Conservation (phyloP, 495 filamentous ascomycete genomes). For the Xylaria venustula region DNA sequence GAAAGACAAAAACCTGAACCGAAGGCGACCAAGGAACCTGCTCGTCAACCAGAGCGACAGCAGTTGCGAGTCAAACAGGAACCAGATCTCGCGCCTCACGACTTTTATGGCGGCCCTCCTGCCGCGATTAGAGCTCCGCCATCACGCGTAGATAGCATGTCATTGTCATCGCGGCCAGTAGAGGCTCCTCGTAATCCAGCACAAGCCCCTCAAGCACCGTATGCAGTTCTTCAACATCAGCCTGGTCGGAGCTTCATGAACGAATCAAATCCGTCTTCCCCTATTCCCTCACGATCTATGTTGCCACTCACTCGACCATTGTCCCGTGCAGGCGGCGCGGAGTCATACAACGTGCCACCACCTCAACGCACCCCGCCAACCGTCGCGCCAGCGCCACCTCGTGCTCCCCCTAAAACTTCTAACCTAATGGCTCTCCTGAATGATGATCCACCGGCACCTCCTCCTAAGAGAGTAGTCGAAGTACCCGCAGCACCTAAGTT, state of each 20-base stretch:
- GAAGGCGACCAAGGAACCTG: constrained; percentile 23
- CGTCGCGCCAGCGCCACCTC: constrained; percentile 27
- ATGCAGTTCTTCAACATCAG: constrained; percentile 31
- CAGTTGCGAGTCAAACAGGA: constrained; percentile 46
- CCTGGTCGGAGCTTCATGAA: constrained; percentile 30
- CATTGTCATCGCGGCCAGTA: constrained; percentile 37
- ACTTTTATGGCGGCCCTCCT: constrained; percentile 25
- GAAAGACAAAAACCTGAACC: constrained; percentile 29
- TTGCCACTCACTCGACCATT: constrained; percentile 30
- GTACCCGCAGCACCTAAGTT: constrained; percentile 32
- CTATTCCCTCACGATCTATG: constrained; percentile 30
- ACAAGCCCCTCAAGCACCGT: constrained; percentile 31
- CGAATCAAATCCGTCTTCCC: constrained; percentile 33
- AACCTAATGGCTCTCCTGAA: constrained; percentile 52
- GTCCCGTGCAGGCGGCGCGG: constrained; percentile 32
- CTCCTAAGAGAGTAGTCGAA: constrained; percentile 41
- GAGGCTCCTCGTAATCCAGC: constrained; percentile 41
- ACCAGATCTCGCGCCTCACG: constrained; percentile 36
- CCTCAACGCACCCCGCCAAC: constrained; percentile 33
- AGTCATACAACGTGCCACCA: constrained; percentile 35
- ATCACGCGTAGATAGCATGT: constrained; percentile 36
- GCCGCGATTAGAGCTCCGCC: constrained; percentile 27
- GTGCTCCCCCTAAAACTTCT: constrained; percentile 42
- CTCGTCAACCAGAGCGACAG: constrained; percentile 28
- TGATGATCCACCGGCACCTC: constrained; percentile 42